A percentile compares a stretch with the other conserved stretches of the same genome.
Evolutionary conservation across 1,139 yeast genomes (phyloP).

Genomic region (Yamadazyma dushanensis): DNA sequence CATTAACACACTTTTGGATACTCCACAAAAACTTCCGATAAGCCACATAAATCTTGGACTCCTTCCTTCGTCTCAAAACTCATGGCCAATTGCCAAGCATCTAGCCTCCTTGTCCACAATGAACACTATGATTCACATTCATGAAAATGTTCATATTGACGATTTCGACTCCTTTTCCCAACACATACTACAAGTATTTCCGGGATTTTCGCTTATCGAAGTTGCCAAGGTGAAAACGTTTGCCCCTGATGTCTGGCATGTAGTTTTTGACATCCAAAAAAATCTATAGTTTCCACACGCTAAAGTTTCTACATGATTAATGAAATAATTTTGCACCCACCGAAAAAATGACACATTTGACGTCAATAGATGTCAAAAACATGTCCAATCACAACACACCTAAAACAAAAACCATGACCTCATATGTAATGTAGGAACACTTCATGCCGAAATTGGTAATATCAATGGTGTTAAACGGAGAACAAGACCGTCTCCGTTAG

Average conservation of each 20-base stretch:
- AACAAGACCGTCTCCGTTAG: too few relatives aligned
- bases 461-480: too few relatives aligned
- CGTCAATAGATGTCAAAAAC: neutral
- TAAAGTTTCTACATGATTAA: too few relatives aligned
- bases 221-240: slow-evolving; percentile 73
- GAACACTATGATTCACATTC: slow-evolving; percentile 57
- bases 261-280: slow-evolving; percentile 54
- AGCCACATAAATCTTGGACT: slow-evolving; percentile 77
- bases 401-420: neutral
- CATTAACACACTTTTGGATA: slow-evolving; percentile 30
- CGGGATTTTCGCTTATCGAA: slow-evolving; percentile 22
- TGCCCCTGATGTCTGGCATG: slow-evolving; percentile 86
- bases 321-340: too few relatives aligned
- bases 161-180: slow-evolving; percentile 39
- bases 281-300: too few relatives aligned
- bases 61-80: slow-evolving; percentile 63
- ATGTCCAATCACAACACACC: too few relatives aligned
- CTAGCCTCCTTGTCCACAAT: slow-evolving; percentile 19
- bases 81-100: slow-evolving; percentile 54
- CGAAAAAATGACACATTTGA: too few relatives aligned
- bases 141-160: slow-evolving; percentile 63
- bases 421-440: too few relatives aligned
- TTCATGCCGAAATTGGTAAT: too few relatives aligned
- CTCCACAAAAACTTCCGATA: slow-evolving; percentile 37
- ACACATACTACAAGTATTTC: slow-evolving; percentile 14